Conservation (phyloP, 2,329 filamentous ascomycete species). For the Podosphaera leucotricha region DNA sequence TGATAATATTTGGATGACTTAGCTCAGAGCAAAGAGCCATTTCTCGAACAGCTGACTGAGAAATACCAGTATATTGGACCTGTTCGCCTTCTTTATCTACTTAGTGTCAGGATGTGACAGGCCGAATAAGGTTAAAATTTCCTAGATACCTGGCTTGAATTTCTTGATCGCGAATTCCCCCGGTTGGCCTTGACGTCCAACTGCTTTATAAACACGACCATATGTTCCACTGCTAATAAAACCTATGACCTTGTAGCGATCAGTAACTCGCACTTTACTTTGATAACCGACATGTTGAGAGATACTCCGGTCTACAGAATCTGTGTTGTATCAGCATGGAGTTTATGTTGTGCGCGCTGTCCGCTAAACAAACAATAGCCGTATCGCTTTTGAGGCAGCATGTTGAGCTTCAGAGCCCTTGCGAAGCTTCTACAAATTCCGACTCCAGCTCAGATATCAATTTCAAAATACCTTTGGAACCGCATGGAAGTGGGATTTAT, state of each 20-base stretch:
- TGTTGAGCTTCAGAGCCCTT: constrained; percentile 4
- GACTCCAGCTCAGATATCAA: background rate
- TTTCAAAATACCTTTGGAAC: too few species aligned
- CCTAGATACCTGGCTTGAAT: constrained; percentile 22
- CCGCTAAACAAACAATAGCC: constrained; percentile 13
- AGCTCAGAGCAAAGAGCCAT: constrained; percentile 94
- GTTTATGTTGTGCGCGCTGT: background rate
- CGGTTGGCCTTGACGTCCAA: constrained; percentile 45
- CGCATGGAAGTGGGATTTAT: constrained; percentile 6
- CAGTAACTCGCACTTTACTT: constrained; percentile 68
- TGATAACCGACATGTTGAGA: constrained; percentile 28
- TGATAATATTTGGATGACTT: constrained; percentile 69
- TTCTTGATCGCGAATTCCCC: constrained; percentile 98
- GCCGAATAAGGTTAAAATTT: background rate
- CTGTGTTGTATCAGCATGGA: constrained; percentile 21
- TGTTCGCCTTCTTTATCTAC: constrained; percentile 84
- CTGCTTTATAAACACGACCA: constrained; percentile 90
- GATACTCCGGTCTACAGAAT: constrained; percentile 26
- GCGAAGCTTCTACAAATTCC: background rate
- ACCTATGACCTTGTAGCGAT: constrained; percentile 87
- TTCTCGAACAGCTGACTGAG: constrained; percentile 87
- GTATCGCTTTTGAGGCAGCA: constrained; percentile 12
- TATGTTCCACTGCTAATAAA: constrained; percentile 98
- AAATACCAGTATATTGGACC: constrained; percentile 88
- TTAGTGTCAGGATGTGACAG: constrained; percentile 1